Conservation (phyloP, 805 yeast species). For the Myxozyma udenii region DNA sequence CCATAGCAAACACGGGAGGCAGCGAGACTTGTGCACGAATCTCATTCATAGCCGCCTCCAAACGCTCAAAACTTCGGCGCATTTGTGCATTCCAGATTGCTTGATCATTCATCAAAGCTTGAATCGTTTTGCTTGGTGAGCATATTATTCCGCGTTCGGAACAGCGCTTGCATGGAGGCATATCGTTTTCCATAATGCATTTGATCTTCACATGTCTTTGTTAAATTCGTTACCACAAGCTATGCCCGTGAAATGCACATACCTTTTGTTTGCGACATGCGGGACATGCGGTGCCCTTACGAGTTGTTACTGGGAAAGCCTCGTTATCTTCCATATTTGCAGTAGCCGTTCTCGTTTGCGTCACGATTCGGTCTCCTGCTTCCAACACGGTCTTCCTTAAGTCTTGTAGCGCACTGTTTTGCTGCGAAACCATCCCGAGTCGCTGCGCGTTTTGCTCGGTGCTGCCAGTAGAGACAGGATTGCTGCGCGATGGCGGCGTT, state of each 20-base stretch:
- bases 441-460: no score
- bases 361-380: no score
- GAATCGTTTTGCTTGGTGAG: slow-evolving; percentile 18
- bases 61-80: slow-evolving; percentile 6
- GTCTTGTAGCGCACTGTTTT: no score
- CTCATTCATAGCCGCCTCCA: slow-evolving; percentile 21
- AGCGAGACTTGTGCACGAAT: slow-evolving; percentile 11
- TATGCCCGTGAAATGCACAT: not conserved
- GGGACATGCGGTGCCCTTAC: slow-evolving; percentile 23
- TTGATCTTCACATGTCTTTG: slow-evolving; percentile 6
- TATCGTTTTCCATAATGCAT: slow-evolving; percentile 24
- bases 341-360: no score
- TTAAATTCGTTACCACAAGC: not conserved
- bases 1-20: slow-evolving; percentile 15
- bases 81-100: slow-evolving; percentile 19
- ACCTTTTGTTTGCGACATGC: slow-evolving; percentile 26
- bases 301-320: slow-evolving; percentile 11
- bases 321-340: no score
- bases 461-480: no score
- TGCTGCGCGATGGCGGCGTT: no score
- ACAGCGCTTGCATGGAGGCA: slow-evolving; percentile 25
- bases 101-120: slow-evolving; percentile 14
- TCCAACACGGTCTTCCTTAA: no score
- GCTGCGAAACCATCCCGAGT: no score
- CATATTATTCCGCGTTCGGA: slow-evolving; percentile 17